phyloP scores from a whole-genome alignment of 1,139 yeast species.

The Debaryomyces singareniensis region DNA sequence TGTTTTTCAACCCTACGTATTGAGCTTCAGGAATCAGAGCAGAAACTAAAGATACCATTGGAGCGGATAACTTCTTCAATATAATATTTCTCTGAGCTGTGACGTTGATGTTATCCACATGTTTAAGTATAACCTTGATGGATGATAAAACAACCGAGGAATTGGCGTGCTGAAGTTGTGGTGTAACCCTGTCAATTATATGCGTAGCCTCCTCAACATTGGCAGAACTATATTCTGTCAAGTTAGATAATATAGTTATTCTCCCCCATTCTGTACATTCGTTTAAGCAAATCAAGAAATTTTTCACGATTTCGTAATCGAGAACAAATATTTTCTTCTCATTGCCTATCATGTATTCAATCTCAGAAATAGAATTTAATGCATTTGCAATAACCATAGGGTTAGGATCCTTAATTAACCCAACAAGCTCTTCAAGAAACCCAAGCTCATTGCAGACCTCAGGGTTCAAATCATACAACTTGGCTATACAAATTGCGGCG shows the following conservation, averaged over 20 bases:
- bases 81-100: conserved; percentile 32
- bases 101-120: conserved; percentile 46
- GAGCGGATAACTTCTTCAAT: conserved; percentile 78
- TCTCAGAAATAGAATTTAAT: conserved; percentile 77
- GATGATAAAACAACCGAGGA: conserved; percentile 91
- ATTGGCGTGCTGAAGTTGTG: conserved; percentile 96
- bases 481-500: conserved; percentile 96
- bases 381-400: conserved; percentile 98
- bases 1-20: conserved; percentile 88
- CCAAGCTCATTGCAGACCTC: conserved; percentile 83
- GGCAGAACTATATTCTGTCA: conserved; percentile 60
- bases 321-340: conserved; percentile 33
- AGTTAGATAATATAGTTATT: conserved; percentile 77
- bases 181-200: conserved; percentile 84
- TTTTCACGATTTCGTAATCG: conserved; percentile 46
- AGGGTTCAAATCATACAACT: conserved; percentile 81
- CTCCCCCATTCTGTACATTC: conserved; percentile 99
- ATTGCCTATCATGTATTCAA: conserved; percentile 61
- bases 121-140: conserved; percentile 74
- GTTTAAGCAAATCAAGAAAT: conserved; percentile 73
- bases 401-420: conserved; percentile 77
- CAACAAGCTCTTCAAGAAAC: conserved; percentile 62
- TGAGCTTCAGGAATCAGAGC: conserved; percentile 90
- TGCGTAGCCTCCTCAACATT: conserved; percentile 68
- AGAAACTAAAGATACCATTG: conserved; percentile 81